A percentile compares a stretch with the other conserved stretches of the same genome.
phyloP scores from a whole-genome alignment of 208 protist genomes.

The Acanthamoeba royreba region DNA sequence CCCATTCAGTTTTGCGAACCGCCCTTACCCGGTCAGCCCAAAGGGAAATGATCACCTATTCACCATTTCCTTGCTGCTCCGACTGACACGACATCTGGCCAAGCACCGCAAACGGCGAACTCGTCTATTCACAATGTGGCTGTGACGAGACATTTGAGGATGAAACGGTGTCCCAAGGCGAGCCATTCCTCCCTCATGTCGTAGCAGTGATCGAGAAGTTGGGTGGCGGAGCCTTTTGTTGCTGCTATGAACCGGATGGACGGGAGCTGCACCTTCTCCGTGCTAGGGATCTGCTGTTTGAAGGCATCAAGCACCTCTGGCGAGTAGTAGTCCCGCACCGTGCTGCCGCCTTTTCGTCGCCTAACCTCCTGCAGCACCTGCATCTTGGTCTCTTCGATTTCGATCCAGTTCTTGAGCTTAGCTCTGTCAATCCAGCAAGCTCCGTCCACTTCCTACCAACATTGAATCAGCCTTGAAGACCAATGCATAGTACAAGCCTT shows the following conservation, averaged over 20 bases:
- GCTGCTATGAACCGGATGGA: background rate
- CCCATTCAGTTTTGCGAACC: no score
- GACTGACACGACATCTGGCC: no score
- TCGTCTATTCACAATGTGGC: no score
- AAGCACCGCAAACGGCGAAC: no score
- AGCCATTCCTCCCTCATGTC: conserved; percentile 19
- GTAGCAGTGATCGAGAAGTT: background rate
- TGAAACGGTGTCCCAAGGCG: background rate
- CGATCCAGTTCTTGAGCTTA: background rate
- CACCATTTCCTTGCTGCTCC: no score
- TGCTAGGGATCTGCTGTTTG: background rate
- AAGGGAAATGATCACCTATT: no score
- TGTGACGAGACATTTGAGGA: background rate
- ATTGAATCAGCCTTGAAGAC: background rate
- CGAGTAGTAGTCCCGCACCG: background rate
- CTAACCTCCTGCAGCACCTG: background rate
- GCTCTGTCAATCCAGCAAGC: background rate
- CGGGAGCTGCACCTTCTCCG: no score
- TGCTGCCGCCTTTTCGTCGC: background rate
- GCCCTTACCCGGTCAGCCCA: no score
- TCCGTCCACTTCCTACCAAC: background rate
- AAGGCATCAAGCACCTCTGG: background rate
- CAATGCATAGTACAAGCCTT: background rate
- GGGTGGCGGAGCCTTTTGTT: background rate
- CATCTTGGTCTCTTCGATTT: background rate